phyloP scores from a whole-genome alignment of 2,329 filamentous ascomycete genomes.

The Diaporthe capsici region DNA sequence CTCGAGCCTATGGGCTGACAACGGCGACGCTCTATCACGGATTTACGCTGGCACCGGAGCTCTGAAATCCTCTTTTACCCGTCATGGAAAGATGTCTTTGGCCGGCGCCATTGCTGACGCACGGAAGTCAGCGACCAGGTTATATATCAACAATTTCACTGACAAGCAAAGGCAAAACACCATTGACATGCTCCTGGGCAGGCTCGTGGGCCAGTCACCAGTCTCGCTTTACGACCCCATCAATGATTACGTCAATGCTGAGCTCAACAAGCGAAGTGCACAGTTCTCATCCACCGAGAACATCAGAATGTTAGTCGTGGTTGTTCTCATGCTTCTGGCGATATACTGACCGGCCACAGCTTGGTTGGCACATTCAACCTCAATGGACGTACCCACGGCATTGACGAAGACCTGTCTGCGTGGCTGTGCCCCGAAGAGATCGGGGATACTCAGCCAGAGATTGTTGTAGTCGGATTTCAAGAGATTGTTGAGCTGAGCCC shows the following conservation, averaged over 20 bases:
- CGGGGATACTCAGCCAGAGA: constrained; percentile 79
- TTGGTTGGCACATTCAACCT: constrained; percentile 92
- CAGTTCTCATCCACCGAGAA: constrained; percentile 83
- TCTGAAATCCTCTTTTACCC: constrained; percentile 94
- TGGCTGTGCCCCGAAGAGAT: constrained; percentile 82
- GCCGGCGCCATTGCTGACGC: constrained; percentile 95
- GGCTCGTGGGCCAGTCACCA: constrained; percentile 84
- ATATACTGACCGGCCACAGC: constrained; percentile 50
- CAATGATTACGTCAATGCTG: constrained; percentile 87
- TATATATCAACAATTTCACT: constrained; percentile 98
- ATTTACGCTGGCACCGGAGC: constrained; percentile 98
- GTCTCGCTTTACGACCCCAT: constrained; percentile 94
- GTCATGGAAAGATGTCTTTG: constrained; percentile 94
- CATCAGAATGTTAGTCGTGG: constrained; percentile 77
- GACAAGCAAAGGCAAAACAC: constrained; percentile 94
- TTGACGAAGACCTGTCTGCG: constrained; percentile 82
- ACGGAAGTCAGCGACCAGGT: constrained; percentile 90
- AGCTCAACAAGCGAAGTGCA: constrained; percentile 75
- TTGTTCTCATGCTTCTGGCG: constrained; percentile 8
- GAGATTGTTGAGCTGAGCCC: constrained; percentile 98
- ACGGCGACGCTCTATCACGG: constrained; percentile 92
- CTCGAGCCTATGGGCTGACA: constrained; percentile 96
- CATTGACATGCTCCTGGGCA: constrained; percentile 92
- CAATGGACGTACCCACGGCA: constrained; percentile 86
- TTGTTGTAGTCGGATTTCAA: constrained; percentile 93